Base-by-base conservation (phyloP, 2,329 filamentous ascomycete genomes). In the Colletotrichum horii region DNA sequence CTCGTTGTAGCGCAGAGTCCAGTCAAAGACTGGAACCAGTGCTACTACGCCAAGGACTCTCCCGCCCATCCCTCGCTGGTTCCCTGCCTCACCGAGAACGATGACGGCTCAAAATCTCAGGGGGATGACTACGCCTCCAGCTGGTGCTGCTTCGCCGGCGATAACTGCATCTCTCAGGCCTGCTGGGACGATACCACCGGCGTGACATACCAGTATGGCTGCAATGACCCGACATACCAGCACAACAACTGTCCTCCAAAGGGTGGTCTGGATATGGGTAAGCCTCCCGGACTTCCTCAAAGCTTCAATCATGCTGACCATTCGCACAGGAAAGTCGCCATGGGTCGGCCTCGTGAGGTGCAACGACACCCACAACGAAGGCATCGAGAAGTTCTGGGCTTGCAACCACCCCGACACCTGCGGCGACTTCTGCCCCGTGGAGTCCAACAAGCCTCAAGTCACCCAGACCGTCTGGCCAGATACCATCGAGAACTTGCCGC, bases 321-420 rank as follows among this genome's bases (percentile, higher is more conserved):
- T 43, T 0, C 16, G 24, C 24, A 30, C 12, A 74, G 75, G 64
- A n/a, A 76, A 75, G n/a, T 76, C 75, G 15, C 71, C 75, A 5
- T 76, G 75, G 75, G 14, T 76, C 8, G 75, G 75, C 12, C 71
- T 76, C 4, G 71, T 76, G 22, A 58, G 16, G n/a, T 76, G 75
- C 28, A 24, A 72, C 56, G 43, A 66, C 38, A 61, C 56, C 34
- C 22, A 62, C 14, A 75, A 75, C 32, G 69, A 73, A 26, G 73
- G 73, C n/a, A 14, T 48, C 15, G 55, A 72, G 3, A 75, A 73
- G 9, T 75, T 43, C 70, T 75, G 73, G 73, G 73, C 73, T 1
- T 65, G 43, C 56, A 75, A 75, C 16, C 75, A 76, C 16, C 71
- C 72, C 28, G 75, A 76, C 4, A 74, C 71, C 4, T 71, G 66